Conservation (phyloP, 306 rosid species). For the Cicer bijugum region DNA sequence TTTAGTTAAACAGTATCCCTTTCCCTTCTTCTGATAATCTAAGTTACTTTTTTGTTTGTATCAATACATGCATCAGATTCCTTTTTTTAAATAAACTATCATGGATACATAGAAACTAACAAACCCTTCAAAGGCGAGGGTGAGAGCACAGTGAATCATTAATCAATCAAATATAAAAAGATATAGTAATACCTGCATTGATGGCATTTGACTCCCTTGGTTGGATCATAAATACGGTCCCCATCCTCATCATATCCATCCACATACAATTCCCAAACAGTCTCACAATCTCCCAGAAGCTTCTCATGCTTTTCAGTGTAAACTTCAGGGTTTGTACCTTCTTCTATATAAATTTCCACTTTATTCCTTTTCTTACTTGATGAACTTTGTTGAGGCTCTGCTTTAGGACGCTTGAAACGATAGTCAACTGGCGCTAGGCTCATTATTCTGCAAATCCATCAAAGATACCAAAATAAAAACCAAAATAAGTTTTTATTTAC, state of each 20-base stretch:
- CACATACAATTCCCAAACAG: constrained; percentile 63
- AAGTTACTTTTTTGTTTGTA: constrained; percentile 17
- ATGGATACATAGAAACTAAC: constrained; percentile 12
- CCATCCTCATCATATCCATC: constrained; percentile 78
- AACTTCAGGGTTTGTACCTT: constrained; percentile 71
- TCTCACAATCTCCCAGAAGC: constrained; percentile 68
- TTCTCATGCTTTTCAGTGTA: constrained; percentile 71
- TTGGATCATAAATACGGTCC: constrained; percentile 61
- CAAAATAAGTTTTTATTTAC: background rate
- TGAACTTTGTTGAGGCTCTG: background rate
- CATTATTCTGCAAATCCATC: constrained; percentile 60
- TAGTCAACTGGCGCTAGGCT: constrained; percentile 60
- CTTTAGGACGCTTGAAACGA: constrained; percentile 12
- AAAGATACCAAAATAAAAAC: background rate
- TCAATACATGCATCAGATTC: constrained; percentile 28
- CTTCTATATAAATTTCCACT: constrained; percentile 51
- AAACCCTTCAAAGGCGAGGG: background rate
- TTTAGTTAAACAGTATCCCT: background rate
- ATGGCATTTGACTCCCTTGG: constrained; percentile 75
- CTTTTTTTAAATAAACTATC: constrained; percentile 4
- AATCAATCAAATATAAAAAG: background rate
- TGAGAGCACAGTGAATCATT: background rate
- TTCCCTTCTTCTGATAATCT: background rate
- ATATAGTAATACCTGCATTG: constrained; percentile 69
- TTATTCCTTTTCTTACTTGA: constrained; percentile 28